Conservation (phyloP, 306 rosid species). For the Herpetospermum pedunculosum region DNA sequence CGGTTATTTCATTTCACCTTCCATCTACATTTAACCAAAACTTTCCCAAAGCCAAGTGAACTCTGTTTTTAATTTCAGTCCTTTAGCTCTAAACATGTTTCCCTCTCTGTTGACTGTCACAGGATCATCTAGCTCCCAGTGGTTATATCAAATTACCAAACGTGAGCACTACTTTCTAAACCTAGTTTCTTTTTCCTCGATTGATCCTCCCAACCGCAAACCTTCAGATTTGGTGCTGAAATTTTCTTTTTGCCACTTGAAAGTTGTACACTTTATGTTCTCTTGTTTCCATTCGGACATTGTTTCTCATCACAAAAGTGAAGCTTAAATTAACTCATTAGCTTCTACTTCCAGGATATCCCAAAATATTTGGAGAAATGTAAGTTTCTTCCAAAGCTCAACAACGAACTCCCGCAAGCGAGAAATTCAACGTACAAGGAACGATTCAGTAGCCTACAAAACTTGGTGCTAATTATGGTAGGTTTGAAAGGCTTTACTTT, state of each 20-base stretch:
- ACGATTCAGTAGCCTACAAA: constrained; percentile 65
- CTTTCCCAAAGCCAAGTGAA: not conserved
- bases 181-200: not conserved
- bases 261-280: not conserved
- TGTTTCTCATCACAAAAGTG: not conserved
- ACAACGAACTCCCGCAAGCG: constrained; percentile 40
- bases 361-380: constrained; percentile 45
- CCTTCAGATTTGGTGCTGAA: not conserved
- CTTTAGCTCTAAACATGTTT: not conserved
- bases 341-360: constrained; percentile 37
- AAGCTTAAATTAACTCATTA: not conserved
- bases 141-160: constrained; percentile 72
- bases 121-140: constrained; percentile 74
- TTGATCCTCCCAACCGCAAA: not conserved
- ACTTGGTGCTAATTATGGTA: constrained; percentile 73
- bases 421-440: constrained; percentile 52
- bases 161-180: constrained; percentile 31
- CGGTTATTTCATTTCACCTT: not conserved
- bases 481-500: constrained; percentile 15
- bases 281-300: not conserved
- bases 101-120: constrained; percentile 16
- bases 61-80: not conserved
- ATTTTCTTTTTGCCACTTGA: not conserved
- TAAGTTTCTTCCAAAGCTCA: constrained; percentile 67
- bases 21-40: not conserved